Base-by-base conservation (phyloP, 345 rosid genomes). In the Conringia planisiliqua region DNA sequence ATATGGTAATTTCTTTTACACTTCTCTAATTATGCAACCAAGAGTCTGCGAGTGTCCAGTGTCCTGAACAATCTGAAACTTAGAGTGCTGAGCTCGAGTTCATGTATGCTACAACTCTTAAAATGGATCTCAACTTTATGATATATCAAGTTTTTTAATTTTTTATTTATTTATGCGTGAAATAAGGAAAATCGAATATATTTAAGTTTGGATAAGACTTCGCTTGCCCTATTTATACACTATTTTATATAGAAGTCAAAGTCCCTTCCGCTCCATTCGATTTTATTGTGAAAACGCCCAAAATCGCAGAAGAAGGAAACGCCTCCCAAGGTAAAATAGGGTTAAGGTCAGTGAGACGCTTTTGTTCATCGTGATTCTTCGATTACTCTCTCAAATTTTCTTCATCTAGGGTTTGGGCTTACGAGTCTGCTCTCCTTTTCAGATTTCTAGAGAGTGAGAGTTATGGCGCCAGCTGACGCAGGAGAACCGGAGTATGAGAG, bases 401-500 rank as follows among this genome's bases (percentile, higher is more conserved):
- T 56, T 77, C 40, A 7, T 66, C 67, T 69, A 27, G 62, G 30
- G 68, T 35, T 70, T 63, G 1, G 46, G 47, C 39, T 59, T 64
- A 42, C 62, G 27, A 33, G 17, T 4, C 27, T 0, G 1, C 26
- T 74, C 54, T 48, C 2, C 55, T 24, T 68, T 64, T 40, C 62
- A 44, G 72, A 40, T 65, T 39, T 70, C 20, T 58, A 66, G 54
- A 2, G 29, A 50, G n/a, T n/a, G 32, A 10, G 57, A 59, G 56
- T 78, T 32, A 75, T 75, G 95, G 85, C 88, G 12, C 61, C 83
- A 20, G 66, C 38, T 38, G 85, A 80, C 4, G 91, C 79, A 50
- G 88, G 79, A 22, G 96, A 85, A 52, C 65, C 85, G 73, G 92
- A 88, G 20, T 92, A 90, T 33, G 98, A 90, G 78, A 96, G 99